Percentiles rank a stretch among this genome's conserved stretches.
phyloP scores from a whole-genome alignment of 768 basidiomycete species.

The Pleurotus platypus region DNA sequence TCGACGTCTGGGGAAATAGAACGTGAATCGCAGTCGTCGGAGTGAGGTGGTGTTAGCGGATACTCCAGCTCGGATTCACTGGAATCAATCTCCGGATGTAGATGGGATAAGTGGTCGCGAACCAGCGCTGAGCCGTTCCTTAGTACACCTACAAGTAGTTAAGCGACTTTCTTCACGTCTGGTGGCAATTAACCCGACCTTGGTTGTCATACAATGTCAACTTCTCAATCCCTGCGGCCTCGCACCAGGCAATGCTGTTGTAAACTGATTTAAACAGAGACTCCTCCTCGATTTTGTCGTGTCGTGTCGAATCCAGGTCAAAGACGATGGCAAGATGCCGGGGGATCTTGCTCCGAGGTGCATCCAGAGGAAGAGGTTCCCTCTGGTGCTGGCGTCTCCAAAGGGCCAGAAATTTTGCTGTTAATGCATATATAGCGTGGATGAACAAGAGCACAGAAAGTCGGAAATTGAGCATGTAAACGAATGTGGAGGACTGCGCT shows the following conservation, averaged over 20 bases:
- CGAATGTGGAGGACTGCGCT: background rate
- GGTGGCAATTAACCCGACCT: conserved; percentile 35
- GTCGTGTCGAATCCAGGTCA: conserved; percentile 35
- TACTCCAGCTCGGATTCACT: conserved; percentile 60
- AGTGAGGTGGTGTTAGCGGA: conserved; percentile 75
- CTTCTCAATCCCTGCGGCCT: conserved; percentile 51
- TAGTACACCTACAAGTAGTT: conserved; percentile 32
- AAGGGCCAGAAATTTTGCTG: conserved; percentile 36
- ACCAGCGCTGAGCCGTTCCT: conserved; percentile 36
- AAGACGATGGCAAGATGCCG: conserved; percentile 66
- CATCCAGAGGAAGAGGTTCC: conserved; percentile 44
- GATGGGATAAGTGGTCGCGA: conserved; percentile 27
- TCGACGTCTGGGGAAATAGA: conserved; percentile 49
- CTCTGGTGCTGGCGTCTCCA: conserved; percentile 31
- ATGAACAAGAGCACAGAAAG: conserved; percentile 47
- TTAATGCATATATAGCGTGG: conserved; percentile 53
- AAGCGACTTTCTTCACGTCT: background rate
- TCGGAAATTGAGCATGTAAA: conserved; percentile 10
- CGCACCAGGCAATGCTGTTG: conserved; percentile 59
- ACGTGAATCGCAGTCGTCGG: conserved; percentile 66
- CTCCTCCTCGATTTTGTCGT: conserved; percentile 31
- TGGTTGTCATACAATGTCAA: conserved; percentile 72
- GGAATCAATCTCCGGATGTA: conserved; percentile 23
- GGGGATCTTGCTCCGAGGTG: conserved; percentile 56
- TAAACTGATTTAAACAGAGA: conserved; percentile 52